phyloP scores from a whole-genome alignment of 2,329 filamentous ascomycete genomes.

The Huntiella savannae region DNA sequence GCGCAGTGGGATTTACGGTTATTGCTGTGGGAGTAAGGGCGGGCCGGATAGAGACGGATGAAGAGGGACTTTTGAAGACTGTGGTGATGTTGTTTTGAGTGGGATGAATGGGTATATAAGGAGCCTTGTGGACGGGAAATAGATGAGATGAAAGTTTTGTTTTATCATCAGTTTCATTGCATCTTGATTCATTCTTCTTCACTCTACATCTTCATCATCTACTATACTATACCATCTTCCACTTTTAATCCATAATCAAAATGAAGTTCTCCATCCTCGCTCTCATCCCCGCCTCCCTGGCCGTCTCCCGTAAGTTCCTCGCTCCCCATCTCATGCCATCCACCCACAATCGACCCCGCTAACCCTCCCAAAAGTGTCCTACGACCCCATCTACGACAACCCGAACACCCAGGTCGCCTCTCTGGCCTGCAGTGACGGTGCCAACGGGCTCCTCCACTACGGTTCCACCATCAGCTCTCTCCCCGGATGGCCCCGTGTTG shows the following conservation, averaged over 20 bases:
- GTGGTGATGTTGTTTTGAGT: no score
- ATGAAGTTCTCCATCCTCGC: conserved; percentile 26
- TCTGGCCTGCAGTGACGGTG: conserved; percentile 49
- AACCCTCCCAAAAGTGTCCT: conserved; percentile 34
- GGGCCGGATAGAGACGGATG: no score
- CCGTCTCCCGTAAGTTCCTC: conserved; percentile 18
- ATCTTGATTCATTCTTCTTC: background rate
- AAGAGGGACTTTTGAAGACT: no score
- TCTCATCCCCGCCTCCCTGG: conserved; percentile 21
- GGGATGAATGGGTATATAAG: no score
- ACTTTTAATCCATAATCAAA: conserved; percentile 13
- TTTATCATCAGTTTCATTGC: background rate
- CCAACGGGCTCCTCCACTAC: conserved; percentile 44
- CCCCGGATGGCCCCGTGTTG: conserved; percentile 34
- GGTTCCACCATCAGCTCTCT: conserved; percentile 31
- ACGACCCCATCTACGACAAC: conserved; percentile 53
- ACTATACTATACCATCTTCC: background rate
- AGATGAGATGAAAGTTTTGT: no score
- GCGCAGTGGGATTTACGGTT: no score
- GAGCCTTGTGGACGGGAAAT: no score
- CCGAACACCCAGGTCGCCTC: conserved; percentile 30
- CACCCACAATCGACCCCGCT: background rate
- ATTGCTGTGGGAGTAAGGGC: background rate
- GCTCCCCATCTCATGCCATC: background rate
- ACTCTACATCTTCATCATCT: conserved; percentile 2